Evolutionary conservation across 2,329 filamentous ascomycete species (phyloP).

Genomic region (Verticillium tricorpus): DNA sequence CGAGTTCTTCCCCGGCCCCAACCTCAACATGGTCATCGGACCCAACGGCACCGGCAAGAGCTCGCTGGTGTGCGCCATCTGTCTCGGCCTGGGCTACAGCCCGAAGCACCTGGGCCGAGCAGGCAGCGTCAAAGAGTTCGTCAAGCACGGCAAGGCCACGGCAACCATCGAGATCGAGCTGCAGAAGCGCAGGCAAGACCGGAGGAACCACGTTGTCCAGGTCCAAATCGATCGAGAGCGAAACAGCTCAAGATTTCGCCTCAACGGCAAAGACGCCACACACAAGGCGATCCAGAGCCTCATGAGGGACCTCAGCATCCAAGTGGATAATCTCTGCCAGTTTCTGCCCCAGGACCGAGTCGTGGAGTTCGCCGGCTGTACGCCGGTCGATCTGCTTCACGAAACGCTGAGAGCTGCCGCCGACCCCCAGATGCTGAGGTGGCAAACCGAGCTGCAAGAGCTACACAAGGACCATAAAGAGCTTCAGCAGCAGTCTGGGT

Average conservation of each 20-base stretch:
- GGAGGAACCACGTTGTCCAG: conserved; percentile 66
- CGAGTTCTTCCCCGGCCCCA: conserved; percentile 86
- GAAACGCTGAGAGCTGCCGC: conserved; percentile 89
- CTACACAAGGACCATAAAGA: conserved; percentile 67
- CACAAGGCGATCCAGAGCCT: conserved; percentile 64
- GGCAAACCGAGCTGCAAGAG: conserved; percentile 70
- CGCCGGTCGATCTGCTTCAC: conserved; percentile 73
- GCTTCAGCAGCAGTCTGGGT: conserved; percentile 51
- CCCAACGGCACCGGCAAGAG: conserved; percentile 99
- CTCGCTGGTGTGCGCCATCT: conserved; percentile 94
- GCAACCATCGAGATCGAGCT: conserved; percentile 91
- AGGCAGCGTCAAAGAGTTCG: conserved; percentile 80
- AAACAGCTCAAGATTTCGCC: conserved; percentile 72
- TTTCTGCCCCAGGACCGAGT: conserved; percentile 96
- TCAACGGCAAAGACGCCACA: conserved; percentile 62
- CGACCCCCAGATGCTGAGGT: conserved; percentile 70
- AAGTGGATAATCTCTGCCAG: conserved; percentile 96
- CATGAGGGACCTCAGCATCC: conserved; percentile 72
- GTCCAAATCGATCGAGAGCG: conserved; percentile 77
- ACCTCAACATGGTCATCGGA: conserved; percentile 96
- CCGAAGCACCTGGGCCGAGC: conserved; percentile 81
- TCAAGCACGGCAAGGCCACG: conserved; percentile 78
- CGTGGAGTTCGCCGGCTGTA: conserved; percentile 84
- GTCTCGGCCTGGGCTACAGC: conserved; percentile 81
- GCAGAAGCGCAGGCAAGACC: conserved; percentile 55